A percentile compares a stretch with the other conserved stretches of the same genome.
Evolutionary conservation across 1,139 yeast species (phyloP).

Genomic region (Scheffersomyces illinoinensis): DNA sequence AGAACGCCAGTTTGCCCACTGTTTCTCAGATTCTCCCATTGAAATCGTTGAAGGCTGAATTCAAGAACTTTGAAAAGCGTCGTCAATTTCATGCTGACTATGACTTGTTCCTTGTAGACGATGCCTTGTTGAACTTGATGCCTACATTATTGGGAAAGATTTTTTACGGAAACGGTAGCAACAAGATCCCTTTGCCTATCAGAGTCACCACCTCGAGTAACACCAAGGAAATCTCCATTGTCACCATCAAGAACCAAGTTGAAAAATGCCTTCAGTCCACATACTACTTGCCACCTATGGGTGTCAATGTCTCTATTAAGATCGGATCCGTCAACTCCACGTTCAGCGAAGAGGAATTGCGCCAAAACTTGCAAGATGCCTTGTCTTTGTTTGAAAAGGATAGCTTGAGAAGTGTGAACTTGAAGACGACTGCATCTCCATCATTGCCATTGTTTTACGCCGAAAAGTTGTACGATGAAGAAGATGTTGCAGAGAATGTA

Average conservation of each 20-base stretch:
- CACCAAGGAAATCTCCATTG: slow-evolving; percentile 50
- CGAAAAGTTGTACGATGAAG: slow-evolving; percentile 53
- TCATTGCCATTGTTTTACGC: slow-evolving; percentile 79
- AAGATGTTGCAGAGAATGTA: slow-evolving; percentile 26
- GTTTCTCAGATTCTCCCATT: slow-evolving; percentile 53
- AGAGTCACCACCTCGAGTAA: slow-evolving; percentile 43
- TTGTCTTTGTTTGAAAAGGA: slow-evolving; percentile 47
- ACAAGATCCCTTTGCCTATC: slow-evolving; percentile 74
- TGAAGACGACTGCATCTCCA: slow-evolving; percentile 76
- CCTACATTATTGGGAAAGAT: slow-evolving; percentile 83
- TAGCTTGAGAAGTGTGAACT: slow-evolving; percentile 56
- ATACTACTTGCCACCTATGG: slow-evolving; percentile 70
- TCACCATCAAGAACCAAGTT: slow-evolving; percentile 59
- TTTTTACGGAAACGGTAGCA: slow-evolving; percentile 56
- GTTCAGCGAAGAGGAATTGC: slow-evolving; percentile 31
- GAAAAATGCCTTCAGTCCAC: slow-evolving; percentile 60
- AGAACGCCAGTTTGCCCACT: slow-evolving; percentile 51
- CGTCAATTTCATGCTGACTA: slow-evolving; percentile 60
- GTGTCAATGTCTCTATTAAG: slow-evolving; percentile 64
- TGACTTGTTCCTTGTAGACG: slow-evolving; percentile 83
- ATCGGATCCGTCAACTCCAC: slow-evolving; percentile 58
- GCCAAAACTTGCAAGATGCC: slow-evolving; percentile 59
- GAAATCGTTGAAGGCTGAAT: slow-evolving; percentile 62
- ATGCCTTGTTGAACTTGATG: slow-evolving; percentile 72
- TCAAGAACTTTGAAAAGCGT: slow-evolving; percentile 68